These are phyloP conservation scores for Gremmenia infestans DNA, from an alignment of 2,329 filamentous ascomycete genomes.

Conservation along the genomic window DNA sequence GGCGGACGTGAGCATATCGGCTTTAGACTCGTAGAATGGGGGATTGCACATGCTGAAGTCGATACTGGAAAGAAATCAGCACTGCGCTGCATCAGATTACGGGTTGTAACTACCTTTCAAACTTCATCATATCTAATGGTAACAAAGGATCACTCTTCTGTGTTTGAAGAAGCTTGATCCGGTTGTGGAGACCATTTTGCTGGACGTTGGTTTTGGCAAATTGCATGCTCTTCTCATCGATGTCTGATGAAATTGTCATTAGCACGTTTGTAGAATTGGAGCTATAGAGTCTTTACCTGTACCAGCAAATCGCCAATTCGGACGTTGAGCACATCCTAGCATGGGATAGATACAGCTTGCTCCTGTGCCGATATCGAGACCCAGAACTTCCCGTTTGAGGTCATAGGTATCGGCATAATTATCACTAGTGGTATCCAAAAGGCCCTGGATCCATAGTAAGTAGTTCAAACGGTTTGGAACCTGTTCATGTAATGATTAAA, in stretches of 20 bases:
- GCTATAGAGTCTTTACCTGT: conserved; percentile 42
- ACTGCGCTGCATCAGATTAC: background rate
- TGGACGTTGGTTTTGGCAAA: conserved; percentile 64
- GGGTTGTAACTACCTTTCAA: conserved; percentile 32
- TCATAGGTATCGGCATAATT: conserved; percentile 45
- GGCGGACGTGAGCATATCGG: conserved; percentile 64
- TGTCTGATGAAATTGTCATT: conserved; percentile 49
- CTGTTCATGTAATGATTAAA: conserved; percentile 28
- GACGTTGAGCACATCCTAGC: conserved; percentile 64
- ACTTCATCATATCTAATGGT: conserved; percentile 45
- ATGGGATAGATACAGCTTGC: conserved; percentile 90
- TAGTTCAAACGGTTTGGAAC: conserved; percentile 75
- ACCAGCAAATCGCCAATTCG: conserved; percentile 66
- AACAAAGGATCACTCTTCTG: conserved; percentile 52
- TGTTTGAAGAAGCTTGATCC: conserved; percentile 60
- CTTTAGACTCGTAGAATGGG: conserved; percentile 78
- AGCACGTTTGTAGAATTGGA: conserved; percentile 23
- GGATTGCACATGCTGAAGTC: conserved; percentile 94
- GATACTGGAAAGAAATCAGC: conserved; percentile 38
- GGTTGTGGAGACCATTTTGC: conserved; percentile 56
- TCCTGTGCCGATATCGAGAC: conserved; percentile 85
- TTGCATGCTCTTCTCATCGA: conserved; percentile 64
- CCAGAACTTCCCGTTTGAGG: conserved; percentile 51
- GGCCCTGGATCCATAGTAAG: conserved; percentile 77
- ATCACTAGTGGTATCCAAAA: conserved; percentile 62